Evolutionary conservation across 495 filamentous ascomycete genomes (phyloP).

Genomic region (Xeromyces bisporus): DNA sequence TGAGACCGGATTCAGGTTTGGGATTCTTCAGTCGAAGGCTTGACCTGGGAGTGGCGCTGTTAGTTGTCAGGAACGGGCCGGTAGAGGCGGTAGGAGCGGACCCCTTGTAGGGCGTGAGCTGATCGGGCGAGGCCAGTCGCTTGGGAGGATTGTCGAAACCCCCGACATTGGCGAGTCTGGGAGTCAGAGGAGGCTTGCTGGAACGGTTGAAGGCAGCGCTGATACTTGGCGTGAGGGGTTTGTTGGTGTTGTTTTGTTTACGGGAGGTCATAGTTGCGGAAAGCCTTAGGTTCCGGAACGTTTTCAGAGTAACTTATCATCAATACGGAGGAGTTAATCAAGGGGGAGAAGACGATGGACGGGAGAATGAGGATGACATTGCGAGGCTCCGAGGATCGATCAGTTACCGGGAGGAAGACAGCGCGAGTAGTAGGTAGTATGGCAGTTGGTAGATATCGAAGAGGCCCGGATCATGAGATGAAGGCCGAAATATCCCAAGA

Average conservation of each 20-base stretch:
- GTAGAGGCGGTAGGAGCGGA: conserved; percentile 28
- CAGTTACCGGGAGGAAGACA: no score
- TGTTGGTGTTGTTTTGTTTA: conserved; percentile 34
- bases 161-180: conserved; percentile 30
- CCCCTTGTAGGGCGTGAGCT: conserved; percentile 21
- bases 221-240: conserved; percentile 35
- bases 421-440: no score
- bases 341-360: no score
- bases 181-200: conserved; percentile 29
- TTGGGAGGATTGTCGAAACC: conserved; percentile 17
- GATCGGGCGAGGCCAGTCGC: conserved; percentile 21
- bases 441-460: no score
- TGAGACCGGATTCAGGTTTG: conserved; percentile 45
- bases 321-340: no score
- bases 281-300: no score
- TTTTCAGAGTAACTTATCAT: no score
- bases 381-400: no score
- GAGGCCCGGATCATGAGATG: no score
- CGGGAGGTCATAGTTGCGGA: conserved; percentile 33
- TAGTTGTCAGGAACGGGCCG: conserved; percentile 40
- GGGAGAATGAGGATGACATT: conserved; percentile 1
- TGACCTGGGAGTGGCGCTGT: conserved; percentile 61
- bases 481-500: no score
- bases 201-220: conserved; percentile 27
- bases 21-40: conserved; percentile 36